Evolutionary conservation across 169 alveolate genomes (phyloP), one percentile per base, ranked within the genome.

Genomic region (Theileria luwenshuni): DNA sequence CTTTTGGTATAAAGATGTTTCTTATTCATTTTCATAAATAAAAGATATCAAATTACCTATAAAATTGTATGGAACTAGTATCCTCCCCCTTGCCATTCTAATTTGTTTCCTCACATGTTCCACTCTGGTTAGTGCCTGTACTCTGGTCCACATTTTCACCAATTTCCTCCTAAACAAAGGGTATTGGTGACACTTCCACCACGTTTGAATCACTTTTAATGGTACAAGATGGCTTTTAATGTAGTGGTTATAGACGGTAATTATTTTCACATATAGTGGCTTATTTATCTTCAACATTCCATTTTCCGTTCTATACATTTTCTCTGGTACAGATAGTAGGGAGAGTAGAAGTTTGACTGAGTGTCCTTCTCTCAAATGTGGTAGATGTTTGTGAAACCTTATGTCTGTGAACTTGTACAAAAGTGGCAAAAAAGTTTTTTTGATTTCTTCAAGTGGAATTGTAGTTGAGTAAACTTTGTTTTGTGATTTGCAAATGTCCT

Each of bases 401-500:
- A 30, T 25, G 27, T 19, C 65, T 51, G 76, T 54, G 30, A 76
- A 56, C 30, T 49, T 68, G 42, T 79, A 79, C 1, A 74, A 70
- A n/a, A 76, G 52, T 30, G 75, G 83, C 35, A 58, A 56, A 27
- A 23, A 10, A 69, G 52, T 54, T 30, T 77, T 28, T 19, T 23
- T 19, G 23, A 56, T 15, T 15, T 77, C 73, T 19, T 30, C 52
- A 21, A n/a, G 32, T 19, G 49, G 76, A 7, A 70, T 59, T 25
- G 63, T 35, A 27, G 19, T 54, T 21, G n/a, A 27, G 21, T 70
- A 41, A 33, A 19, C 15, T 27, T 32, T 77, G n/a, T 83, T 61
- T 27, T 69, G 76, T 21, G 58, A 21, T 13, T 68, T 72, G 33
- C 87, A 79, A 7, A 79, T 51, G n/a, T 71, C 83, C 69, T 62